Conservation (phyloP, 768 basidiomycete genomes). For the Mycena belliarum region DNA sequence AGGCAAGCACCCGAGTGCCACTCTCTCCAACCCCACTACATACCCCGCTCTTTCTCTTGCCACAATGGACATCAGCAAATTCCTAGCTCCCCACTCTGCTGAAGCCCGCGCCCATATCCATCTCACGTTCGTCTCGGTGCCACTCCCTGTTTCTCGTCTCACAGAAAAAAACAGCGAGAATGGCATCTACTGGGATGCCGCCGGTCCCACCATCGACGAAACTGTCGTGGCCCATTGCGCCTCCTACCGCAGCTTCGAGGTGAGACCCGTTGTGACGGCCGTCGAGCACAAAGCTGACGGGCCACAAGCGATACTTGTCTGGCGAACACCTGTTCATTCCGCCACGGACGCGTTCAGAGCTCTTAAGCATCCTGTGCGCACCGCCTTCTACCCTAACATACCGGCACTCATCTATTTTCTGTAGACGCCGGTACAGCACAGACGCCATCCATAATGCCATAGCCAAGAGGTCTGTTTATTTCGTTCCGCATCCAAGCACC, state of each 20-base stretch:
- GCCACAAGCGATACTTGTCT: slow-evolving; percentile 45
- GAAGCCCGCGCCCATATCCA: slow-evolving; percentile 73
- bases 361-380: slow-evolving; percentile 71
- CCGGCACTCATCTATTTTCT: slow-evolving; percentile 1
- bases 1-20: too few relatives aligned
- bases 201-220: slow-evolving; percentile 70
- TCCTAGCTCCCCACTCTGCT: slow-evolving; percentile 70
- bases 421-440: slow-evolving; percentile 72
- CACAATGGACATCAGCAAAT: slow-evolving; percentile 57
- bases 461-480: slow-evolving; percentile 62
- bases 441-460: slow-evolving; percentile 84
- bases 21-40: not conserved
- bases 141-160: slow-evolving; percentile 2
- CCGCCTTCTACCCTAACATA: not conserved
- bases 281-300: not conserved
- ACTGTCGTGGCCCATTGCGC: slow-evolving; percentile 75
- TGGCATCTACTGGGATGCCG: slow-evolving; percentile 67
- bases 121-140: slow-evolving; percentile 52
- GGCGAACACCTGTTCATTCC: slow-evolving; percentile 73
- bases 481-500: slow-evolving; percentile 24
- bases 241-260: slow-evolving; percentile 75
- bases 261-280: not conserved
- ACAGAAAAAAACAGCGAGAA: slow-evolving; percentile 52
- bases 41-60: slow-evolving; percentile 16
- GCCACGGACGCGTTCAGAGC: slow-evolving; percentile 63